Evolutionary conservation across 75 land plant species (phyloP).

Genomic region (Sequoia sempervirens): DNA sequence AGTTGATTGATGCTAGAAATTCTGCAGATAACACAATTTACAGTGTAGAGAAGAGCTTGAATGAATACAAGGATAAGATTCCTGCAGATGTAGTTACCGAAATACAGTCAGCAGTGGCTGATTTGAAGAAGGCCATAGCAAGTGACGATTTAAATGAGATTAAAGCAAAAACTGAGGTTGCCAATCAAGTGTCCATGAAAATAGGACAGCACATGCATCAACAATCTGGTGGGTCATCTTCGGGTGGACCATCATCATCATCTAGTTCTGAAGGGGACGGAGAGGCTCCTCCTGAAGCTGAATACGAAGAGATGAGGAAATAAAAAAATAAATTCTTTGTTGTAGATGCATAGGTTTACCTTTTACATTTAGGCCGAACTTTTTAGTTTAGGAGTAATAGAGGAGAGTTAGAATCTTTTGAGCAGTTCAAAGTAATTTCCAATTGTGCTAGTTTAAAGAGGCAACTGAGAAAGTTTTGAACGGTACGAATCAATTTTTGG

Average conservation of each 20-base stretch:
- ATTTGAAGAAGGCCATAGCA: constrained; percentile 33
- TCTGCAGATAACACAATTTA: constrained; percentile 48
- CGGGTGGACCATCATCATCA: constrained; percentile 4
- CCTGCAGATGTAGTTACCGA: constrained; percentile 32
- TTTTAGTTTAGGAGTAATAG: background rate
- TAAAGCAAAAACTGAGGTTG: constrained; percentile 37
- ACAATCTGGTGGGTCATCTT: constrained; percentile 16
- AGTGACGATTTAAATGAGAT: constrained; percentile 42
- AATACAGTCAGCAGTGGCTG: constrained; percentile 37
- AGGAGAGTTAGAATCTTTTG: background rate
- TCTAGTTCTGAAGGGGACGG: constrained; percentile 18
- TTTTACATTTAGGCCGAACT: background rate
- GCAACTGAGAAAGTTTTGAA: background rate
- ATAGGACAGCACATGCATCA: constrained; percentile 50
- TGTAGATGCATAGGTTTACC: background rate
- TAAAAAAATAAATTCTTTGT: constrained; percentile 8
- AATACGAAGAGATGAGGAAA: constrained; percentile 70
- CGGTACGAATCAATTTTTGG: background rate
- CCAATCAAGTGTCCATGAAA: constrained; percentile 42
- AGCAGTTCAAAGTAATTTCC: background rate
- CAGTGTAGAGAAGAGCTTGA: constrained; percentile 55
- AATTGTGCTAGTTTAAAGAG: background rate
- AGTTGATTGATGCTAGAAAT: constrained; percentile 54
- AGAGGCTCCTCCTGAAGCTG: constrained; percentile 65
- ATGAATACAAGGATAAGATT: constrained; percentile 54